Evolutionary conservation across 1,284 basidiomycete genomes (phyloP).

Genomic region (Puccinia polysora): DNA sequence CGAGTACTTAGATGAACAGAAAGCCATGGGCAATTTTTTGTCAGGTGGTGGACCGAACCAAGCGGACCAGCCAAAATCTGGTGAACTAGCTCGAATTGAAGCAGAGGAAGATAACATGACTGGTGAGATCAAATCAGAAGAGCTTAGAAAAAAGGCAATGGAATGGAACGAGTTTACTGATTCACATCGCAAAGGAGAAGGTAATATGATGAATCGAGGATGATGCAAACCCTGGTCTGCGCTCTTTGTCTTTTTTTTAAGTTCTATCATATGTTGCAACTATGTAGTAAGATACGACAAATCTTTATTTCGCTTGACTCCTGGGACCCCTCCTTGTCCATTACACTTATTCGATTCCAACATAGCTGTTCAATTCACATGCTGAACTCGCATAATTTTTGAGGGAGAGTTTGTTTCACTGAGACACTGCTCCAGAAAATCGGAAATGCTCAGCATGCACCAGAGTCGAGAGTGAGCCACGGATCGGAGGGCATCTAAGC

Average conservation of each 20-base stretch:
- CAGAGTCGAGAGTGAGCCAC: not conserved
- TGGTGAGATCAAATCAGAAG: conserved; percentile 25
- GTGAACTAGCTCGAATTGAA: conserved; percentile 12
- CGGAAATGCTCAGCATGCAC: not conserved
- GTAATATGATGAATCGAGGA: conserved; percentile 43
- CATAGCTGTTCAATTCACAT: no score
- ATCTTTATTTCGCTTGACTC: no score
- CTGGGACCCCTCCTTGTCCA: no score
- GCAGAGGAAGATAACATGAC: conserved; percentile 40
- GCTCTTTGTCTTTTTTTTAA: not conserved
- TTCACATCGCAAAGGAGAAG: conserved; percentile 40
- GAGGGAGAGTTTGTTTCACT: no score
- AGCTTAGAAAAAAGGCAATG: conserved; percentile 28
- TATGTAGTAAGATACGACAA: no score
- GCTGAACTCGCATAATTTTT: no score
- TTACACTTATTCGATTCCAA: no score
- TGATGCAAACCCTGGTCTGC: not conserved
- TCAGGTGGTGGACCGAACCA: conserved; percentile 64
- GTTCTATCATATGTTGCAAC: not conserved
- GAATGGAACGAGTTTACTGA: conserved; percentile 43
- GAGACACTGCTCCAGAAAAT: no score
- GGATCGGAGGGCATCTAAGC: no score
- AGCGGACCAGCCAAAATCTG: conserved; percentile 6
- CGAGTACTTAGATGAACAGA: conserved; percentile 85
- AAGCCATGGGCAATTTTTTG: conserved; percentile 76